Percentiles rank a stretch among this genome's conserved stretches.
phyloP scores from a whole-genome alignment of 768 basidiomycete genomes.

The Suillus americanus region DNA sequence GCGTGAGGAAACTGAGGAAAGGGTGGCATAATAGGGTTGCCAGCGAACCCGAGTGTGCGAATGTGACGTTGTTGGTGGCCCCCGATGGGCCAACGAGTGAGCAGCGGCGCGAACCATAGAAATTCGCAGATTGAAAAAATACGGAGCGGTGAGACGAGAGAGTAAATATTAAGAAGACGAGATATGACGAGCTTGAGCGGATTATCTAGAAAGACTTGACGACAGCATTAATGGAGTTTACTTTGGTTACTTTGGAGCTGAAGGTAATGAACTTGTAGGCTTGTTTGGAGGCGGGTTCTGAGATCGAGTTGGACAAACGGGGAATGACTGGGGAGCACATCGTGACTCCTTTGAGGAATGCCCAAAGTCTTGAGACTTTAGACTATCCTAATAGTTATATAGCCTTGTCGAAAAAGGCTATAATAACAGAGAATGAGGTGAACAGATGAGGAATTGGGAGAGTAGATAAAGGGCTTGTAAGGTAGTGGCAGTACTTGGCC shows the following conservation, averaged over 20 bases:
- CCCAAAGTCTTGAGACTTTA: conserved; percentile 40
- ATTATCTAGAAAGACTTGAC: conserved; percentile 37
- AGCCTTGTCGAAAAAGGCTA: conserved; percentile 27
- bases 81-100: conserved; percentile 68
- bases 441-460: conserved; percentile 4
- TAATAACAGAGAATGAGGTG: conserved; percentile 1
- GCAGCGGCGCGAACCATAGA: conserved; percentile 36
- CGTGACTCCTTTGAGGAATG: conserved; percentile 25
- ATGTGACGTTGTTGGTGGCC: conserved; percentile 58
- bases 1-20: conserved; percentile 37
- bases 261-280: conserved; percentile 15
- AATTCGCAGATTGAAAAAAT: conserved; percentile 25
- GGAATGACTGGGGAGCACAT: conserved; percentile 39
- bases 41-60: conserved; percentile 59
- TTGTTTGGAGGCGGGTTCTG: conserved; percentile 16
- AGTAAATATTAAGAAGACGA: conserved; percentile 8
- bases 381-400: conserved; percentile 36
- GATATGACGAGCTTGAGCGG: conserved; percentile 14
- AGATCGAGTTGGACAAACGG: conserved; percentile 25
- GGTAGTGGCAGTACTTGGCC: conserved; percentile 21
- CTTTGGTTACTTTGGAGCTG: conserved; percentile 19
- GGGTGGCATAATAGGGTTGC: conserved; percentile 70
- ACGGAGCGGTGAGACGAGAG: conserved; percentile 25
- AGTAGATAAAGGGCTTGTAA: conserved; percentile 13
- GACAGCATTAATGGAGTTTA: conserved; percentile 33